Evolutionary conservation across 768 basidiomycete genomes (phyloP).

Genomic region (Phanerochaete carnosa): DNA sequence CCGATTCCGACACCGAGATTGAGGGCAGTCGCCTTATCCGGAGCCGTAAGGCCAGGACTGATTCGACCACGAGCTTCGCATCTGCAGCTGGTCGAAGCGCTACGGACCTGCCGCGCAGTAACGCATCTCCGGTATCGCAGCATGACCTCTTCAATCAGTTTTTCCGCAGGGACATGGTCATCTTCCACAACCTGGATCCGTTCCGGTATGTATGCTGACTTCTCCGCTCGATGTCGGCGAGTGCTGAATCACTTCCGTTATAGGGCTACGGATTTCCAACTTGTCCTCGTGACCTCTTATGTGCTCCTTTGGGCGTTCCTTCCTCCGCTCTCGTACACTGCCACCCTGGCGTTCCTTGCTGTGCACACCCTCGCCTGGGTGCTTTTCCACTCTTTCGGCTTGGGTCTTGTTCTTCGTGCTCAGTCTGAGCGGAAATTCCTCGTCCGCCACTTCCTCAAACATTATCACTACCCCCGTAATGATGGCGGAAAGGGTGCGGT

Average conservation of each 20-base stretch:
- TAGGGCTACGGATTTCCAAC: conserved; percentile 84
- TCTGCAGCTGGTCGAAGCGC: conserved; percentile 4
- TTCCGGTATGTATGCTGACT: conserved; percentile 56
- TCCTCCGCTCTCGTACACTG: conserved; percentile 49
- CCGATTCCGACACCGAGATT: conserved; percentile 55
- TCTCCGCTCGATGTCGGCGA: background rate
- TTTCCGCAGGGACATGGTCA: conserved; percentile 84
- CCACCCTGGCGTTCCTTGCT: conserved; percentile 67
- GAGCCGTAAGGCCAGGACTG: conserved; percentile 8
- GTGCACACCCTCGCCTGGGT: conserved; percentile 84
- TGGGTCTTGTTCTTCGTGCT: conserved; percentile 79
- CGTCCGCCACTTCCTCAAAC: conserved; percentile 90
- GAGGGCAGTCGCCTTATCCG: conserved; percentile 18
- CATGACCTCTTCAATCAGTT: conserved; percentile 90
- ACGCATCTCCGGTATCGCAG: conserved; percentile 44
- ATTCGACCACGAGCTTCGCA: background rate
- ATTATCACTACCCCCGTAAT: conserved; percentile 82
- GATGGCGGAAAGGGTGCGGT: conserved; percentile 74
- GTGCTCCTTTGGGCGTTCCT: conserved; percentile 54
- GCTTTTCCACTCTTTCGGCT: conserved; percentile 80
- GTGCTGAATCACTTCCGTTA: conserved; percentile 14
- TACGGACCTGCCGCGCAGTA: background rate
- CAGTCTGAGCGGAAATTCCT: conserved; percentile 87
- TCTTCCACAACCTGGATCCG: conserved; percentile 78
- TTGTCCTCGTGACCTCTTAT: conserved; percentile 74